Evolutionary conservation across 2,329 filamentous ascomycete species (phyloP).

Genomic region (Scolecobasidium constrictum): DNA sequence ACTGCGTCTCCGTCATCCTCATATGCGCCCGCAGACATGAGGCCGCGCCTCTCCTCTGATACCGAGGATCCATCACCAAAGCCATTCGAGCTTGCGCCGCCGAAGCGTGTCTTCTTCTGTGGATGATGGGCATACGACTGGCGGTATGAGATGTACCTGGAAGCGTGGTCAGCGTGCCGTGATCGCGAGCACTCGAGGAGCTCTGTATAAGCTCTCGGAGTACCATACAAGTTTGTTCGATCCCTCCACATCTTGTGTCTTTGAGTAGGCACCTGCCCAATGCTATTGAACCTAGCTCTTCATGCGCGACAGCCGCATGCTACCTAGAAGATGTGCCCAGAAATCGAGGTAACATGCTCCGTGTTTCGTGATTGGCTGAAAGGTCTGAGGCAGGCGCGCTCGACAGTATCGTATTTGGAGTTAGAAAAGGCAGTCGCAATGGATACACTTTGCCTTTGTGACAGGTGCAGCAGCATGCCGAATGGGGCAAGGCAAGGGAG

Average conservation of each 20-base stretch:
- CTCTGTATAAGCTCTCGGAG: conserved; percentile 10
- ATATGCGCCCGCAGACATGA: conserved; percentile 70
- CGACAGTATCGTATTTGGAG: too few species aligned
- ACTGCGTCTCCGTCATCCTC: conserved; percentile 84
- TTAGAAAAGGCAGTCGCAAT: too few species aligned
- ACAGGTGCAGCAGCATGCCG: too few species aligned
- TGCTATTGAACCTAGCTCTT: too few species aligned
- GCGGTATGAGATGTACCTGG: conserved; percentile 94
- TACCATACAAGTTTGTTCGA: conserved; percentile 85
- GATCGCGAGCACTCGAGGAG: conserved; percentile 19
- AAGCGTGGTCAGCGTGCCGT: neutral
- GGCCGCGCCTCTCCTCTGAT: conserved; percentile 62
- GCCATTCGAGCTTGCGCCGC: conserved; percentile 43
- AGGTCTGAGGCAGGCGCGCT: too few species aligned
- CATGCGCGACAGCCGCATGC: too few species aligned
- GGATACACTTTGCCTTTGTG: too few species aligned
- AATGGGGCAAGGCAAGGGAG: too few species aligned
- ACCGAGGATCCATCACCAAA: conserved; percentile 32
- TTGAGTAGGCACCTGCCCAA: too few species aligned
- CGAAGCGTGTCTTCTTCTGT: conserved; percentile 61
- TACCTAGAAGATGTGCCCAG: too few species aligned
- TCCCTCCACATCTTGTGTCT: conserved; percentile 85
- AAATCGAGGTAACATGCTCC: too few species aligned
- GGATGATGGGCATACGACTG: conserved; percentile 97
- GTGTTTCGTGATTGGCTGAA: too few species aligned